Evolutionary conservation across 345 rosid genomes (phyloP).

Genomic region (Clausena lansium): DNA sequence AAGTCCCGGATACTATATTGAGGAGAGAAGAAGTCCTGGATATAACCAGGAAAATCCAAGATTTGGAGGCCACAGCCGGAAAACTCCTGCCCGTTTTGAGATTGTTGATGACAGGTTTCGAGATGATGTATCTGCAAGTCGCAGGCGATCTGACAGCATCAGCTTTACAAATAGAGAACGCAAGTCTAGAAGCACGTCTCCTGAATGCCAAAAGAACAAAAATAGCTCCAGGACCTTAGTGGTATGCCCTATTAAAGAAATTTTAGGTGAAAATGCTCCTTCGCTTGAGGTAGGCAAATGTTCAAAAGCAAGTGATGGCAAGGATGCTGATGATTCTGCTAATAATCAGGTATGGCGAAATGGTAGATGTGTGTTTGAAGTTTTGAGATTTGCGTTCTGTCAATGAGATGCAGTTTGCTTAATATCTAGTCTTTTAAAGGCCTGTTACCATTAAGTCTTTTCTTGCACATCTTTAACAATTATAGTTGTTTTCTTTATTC

Average conservation of each 20-base stretch:
- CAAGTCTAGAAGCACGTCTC: constrained; percentile 42
- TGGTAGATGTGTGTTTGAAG: background rate
- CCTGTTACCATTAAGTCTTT: background rate
- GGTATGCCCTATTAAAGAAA: constrained; percentile 35
- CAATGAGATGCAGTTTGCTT: background rate
- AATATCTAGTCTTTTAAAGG: background rate
- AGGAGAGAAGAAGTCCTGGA: constrained; percentile 57
- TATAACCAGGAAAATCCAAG: constrained; percentile 42
- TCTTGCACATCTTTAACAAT: background rate
- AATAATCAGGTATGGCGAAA: constrained; percentile 24
- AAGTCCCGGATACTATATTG: constrained; percentile 46
- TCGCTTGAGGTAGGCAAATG: constrained; percentile 22
- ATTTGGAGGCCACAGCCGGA: constrained; percentile 45
- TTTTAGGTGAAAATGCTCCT: constrained; percentile 28
- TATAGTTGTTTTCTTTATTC: background rate
- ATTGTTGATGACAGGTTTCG: constrained; percentile 80
- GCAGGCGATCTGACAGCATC: constrained; percentile 31
- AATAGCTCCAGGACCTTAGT: constrained; percentile 29
- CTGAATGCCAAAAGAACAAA: constrained; percentile 34
- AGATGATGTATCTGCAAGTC: constrained; percentile 39
- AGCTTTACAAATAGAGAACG: constrained; percentile 32
- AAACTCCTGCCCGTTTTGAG: constrained; percentile 64
- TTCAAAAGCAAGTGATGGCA: constrained; percentile 26
- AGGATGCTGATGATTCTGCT: constrained; percentile 24
- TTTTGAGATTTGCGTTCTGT: background rate